Evolutionary conservation across 1,139 yeast genomes (phyloP).

Genomic region (Debaryomyces fabryi): DNA sequence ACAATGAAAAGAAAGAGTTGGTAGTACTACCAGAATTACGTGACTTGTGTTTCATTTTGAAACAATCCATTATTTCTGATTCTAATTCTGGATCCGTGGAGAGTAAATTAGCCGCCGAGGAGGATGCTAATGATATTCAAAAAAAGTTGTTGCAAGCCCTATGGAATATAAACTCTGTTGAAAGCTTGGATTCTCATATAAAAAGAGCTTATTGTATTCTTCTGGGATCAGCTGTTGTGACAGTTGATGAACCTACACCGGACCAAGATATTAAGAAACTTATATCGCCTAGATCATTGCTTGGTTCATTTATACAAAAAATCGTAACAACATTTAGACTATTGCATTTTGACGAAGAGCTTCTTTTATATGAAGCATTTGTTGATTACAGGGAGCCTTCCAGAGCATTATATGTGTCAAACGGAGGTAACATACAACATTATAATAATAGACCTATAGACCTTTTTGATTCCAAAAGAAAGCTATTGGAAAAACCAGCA

Average conservation of each 20-base stretch:
- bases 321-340: conserved; percentile 53
- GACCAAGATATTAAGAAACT: conserved; percentile 10
- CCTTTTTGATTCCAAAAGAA: neutral
- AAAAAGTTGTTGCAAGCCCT: conserved; percentile 18
- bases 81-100: conserved; percentile 2
- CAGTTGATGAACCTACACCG: conserved; percentile 5
- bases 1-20: conserved; percentile 24
- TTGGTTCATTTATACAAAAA: conserved; percentile 40
- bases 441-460: neutral
- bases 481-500: neutral
- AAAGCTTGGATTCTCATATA: conserved; percentile 32
- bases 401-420: conserved; percentile 20
- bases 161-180: conserved; percentile 42
- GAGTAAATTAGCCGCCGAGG: conserved; percentile 13
- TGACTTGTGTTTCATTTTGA: conserved; percentile 26
- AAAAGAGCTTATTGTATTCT: conserved; percentile 14
- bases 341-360: conserved; percentile 60
- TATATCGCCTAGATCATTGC: conserved; percentile 37
- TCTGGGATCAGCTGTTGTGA: conserved; percentile 13
- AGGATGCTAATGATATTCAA: conserved; percentile 15
- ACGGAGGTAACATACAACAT: conserved; percentile 21
- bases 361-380: conserved; percentile 57
- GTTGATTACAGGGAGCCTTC: conserved; percentile 50
- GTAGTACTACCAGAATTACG: conserved; percentile 31
- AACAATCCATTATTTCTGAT: conserved; percentile 6